Evolutionary conservation across 2,329 filamentous ascomycete species (phyloP).

Genomic region (Penicillium fuscoglaucum): DNA sequence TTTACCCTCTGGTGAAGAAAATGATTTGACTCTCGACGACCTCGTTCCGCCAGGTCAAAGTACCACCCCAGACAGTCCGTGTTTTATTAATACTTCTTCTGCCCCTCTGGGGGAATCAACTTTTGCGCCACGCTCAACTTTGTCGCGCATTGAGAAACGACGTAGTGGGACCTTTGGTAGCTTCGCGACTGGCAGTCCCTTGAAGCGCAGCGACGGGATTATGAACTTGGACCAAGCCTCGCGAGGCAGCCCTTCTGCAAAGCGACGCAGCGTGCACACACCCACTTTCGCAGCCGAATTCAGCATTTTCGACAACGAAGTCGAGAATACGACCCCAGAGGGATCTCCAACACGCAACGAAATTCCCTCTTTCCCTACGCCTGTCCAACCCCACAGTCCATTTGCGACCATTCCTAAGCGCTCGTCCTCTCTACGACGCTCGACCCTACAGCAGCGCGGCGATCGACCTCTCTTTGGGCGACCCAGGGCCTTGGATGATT

Average conservation of each 20-base stretch:
- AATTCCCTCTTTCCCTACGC: slow-evolving; percentile 27
- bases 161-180: slow-evolving; percentile 50
- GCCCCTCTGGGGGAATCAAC: slow-evolving; percentile 24
- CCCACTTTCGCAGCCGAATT: slow-evolving; percentile 64
- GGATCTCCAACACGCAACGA: slow-evolving; percentile 31
- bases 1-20: slow-evolving; percentile 51
- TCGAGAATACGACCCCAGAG: slow-evolving; percentile 23
- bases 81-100: slow-evolving; percentile 44
- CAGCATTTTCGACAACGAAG: slow-evolving; percentile 68
- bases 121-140: slow-evolving; percentile 38
- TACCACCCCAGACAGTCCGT: slow-evolving; percentile 21
- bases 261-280: slow-evolving; percentile 83
- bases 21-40: slow-evolving; percentile 38
- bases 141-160: slow-evolving; percentile 52
- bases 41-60: slow-evolving; percentile 28
- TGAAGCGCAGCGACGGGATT: slow-evolving; percentile 87
- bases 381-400: slow-evolving; percentile 47
- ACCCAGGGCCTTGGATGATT: slow-evolving; percentile 35
- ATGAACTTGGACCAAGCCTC: slow-evolving; percentile 82
- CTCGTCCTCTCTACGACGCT: slow-evolving; percentile 77
- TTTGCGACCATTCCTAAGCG: slow-evolving; percentile 63
- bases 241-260: slow-evolving; percentile 82
- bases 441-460: slow-evolving; percentile 80
- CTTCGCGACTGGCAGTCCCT: slow-evolving; percentile 68
- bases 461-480: slow-evolving; percentile 60